Evolutionary conservation across 2,329 filamentous ascomycete genomes (phyloP).

Genomic region (Huntiella moniliformis): DNA sequence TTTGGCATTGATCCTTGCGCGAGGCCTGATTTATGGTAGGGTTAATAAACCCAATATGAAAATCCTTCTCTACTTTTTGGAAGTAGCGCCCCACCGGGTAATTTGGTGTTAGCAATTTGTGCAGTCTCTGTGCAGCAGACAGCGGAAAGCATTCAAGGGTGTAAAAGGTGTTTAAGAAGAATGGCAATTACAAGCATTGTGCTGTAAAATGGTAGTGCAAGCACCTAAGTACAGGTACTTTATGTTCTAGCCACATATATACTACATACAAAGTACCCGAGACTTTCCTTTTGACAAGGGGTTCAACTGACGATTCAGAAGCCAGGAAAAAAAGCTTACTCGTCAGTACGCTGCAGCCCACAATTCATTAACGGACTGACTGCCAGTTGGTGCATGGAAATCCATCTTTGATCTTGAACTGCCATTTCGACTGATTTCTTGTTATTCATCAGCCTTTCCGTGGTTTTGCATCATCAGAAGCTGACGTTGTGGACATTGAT

Average conservation of each 20-base stretch:
- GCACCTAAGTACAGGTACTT: slow-evolving; percentile 6
- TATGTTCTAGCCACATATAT: neutral
- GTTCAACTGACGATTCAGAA: slow-evolving; percentile 21
- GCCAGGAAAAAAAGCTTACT: slow-evolving; percentile 24
- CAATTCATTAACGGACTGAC: slow-evolving; percentile 39
- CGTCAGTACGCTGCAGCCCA: slow-evolving; percentile 16
- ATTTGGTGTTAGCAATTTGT: neutral
- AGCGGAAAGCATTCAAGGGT: too few species aligned
- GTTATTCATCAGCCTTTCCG: neutral
- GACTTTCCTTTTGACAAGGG: neutral
- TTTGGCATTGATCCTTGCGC: neutral
- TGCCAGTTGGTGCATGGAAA: slow-evolving; percentile 33
- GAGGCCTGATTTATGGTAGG: neutral
- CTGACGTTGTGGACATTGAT: neutral
- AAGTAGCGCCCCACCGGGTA: too few species aligned
- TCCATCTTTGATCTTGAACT: neutral
- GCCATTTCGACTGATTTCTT: neutral
- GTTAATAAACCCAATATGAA: neutral
- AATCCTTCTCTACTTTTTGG: neutral
- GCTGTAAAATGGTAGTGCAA: too few species aligned
- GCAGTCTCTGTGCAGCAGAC: neutral
- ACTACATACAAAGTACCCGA: too few species aligned
- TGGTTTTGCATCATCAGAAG: neutral
- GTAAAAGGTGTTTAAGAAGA: too few species aligned
- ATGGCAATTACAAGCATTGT: too few species aligned